Base-by-base conservation (phyloP, 1,139 yeast genomes). In the Lodderomyces metapsilosis region DNA sequence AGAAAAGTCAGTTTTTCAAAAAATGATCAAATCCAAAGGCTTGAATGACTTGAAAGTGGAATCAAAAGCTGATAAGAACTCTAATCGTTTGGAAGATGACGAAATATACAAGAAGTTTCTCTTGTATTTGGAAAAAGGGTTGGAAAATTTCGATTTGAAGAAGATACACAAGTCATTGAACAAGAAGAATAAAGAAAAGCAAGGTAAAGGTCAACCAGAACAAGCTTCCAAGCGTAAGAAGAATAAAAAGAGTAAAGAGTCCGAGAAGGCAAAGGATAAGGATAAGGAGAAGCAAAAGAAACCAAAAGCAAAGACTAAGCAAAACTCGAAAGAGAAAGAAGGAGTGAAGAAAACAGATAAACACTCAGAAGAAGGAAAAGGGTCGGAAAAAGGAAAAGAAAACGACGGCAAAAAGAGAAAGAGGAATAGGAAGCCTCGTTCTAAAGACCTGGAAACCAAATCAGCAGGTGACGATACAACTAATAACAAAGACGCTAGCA, bases 1-100 rank as follows among this genome's bases (percentile, higher is more conserved):
- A 10, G 62, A 56, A 36, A 55, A 50, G 38, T 53, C 64, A 1
- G 38, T 61, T 7, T 60, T 50, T 39, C 52, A 56, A 34, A 53
- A 54, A 35, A 59, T 62, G 61, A 34, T 15, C 5, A 22, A 10
- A 3, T 11, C 37, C 13, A 20, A 30, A 9, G 7, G 15, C 10
- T 11, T 18, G 8, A 10, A 25, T 9, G 21, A 11, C 3, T 16
- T 9, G n/a, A 13, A 15, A 20, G 13, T 16, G 13, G 18, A 13
- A 5, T 9, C 25, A 9, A 16, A 36, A 25, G n/a, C 3, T 10
- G 25, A 36, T 9, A 33, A 18, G 16, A 33, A 12, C 9, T 21
- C 10, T 11, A 25, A 13, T 7, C n/a, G 41, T 20, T 47, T 45
- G 27, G 45, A 52, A 18, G 43, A 48, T 23, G 52, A 50, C 16